Conservation (phyloP, 176 grass and related monocot genomes). For the Hyparrhenia diplandra region DNA sequence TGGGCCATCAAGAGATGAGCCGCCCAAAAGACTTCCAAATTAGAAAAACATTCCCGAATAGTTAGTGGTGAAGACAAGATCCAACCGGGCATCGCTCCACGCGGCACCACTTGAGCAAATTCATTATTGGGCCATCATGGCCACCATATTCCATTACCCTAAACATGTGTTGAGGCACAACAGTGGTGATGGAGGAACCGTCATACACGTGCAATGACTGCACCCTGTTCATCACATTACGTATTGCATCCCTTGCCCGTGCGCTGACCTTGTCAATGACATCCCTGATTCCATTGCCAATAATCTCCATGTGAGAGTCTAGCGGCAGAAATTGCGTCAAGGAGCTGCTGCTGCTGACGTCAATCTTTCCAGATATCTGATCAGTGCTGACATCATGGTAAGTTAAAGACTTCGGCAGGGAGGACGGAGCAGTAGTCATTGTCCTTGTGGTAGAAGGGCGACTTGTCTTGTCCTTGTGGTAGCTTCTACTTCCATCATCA, state of each 20-base stretch:
- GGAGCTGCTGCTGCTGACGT: neutral
- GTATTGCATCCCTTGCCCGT: neutral
- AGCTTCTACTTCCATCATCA: neutral
- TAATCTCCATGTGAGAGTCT: neutral
- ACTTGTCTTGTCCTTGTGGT: neutral
- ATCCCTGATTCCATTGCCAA: neutral
- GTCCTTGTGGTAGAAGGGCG: neutral
- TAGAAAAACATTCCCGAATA: fast-evolving
- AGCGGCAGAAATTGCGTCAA: neutral
- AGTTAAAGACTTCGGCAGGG: neutral
- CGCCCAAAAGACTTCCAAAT: neutral
- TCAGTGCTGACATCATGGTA: neutral
- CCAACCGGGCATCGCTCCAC: neutral
- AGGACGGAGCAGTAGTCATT: neutral
- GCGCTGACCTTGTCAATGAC: neutral
- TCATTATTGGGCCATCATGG: neutral
- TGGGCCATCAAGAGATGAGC: neutral
- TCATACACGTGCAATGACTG: neutral
- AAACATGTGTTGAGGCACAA: neutral
- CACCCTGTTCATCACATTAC: too few species aligned
- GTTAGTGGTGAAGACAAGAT: neutral
- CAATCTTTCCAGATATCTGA: neutral
- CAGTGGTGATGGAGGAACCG: neutral
- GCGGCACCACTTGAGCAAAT: neutral
- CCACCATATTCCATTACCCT: too few species aligned